Conservation (phyloP, 306 rosid genomes). For the Cercis canadensis region DNA sequence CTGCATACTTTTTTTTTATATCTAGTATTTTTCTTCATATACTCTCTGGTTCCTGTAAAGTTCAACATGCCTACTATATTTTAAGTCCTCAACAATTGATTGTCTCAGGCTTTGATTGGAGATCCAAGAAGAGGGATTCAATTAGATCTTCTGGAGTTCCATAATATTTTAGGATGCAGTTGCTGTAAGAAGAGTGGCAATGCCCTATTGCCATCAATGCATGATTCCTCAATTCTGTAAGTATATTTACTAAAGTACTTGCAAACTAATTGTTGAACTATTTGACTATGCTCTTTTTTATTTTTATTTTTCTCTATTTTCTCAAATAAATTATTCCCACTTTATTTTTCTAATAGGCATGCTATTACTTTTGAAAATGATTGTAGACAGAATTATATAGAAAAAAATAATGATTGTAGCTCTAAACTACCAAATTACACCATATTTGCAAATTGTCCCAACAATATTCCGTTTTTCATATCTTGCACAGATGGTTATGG, state of each 20-base stretch:
- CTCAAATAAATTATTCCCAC: no score
- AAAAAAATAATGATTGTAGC: no score
- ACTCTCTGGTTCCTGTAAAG: constrained; percentile 10
- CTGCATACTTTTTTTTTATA: not conserved
- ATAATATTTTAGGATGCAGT: constrained; percentile 69
- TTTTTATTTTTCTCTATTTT: no score
- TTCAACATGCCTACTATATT: constrained; percentile 18
- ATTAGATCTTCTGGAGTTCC: constrained; percentile 80
- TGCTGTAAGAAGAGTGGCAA: constrained; percentile 73
- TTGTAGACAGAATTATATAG: no score
- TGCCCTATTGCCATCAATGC: constrained; percentile 67
- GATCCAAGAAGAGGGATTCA: constrained; percentile 92
- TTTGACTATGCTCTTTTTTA: no score
- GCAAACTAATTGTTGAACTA: no score
- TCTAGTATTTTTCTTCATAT: constrained; percentile 7
- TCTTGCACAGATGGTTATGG: no score
- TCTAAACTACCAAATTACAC: no score
- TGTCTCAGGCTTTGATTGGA: constrained; percentile 73
- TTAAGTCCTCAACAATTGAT: constrained; percentile 25
- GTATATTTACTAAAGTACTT: constrained; percentile 47
- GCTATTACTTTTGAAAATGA: no score
- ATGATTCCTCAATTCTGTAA: constrained; percentile 89
- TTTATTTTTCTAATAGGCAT: no score
- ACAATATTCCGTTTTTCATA: no score
- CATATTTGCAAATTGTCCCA: no score